Evolutionary conservation across 2,329 filamentous ascomycete genomes (phyloP).

Genomic region (Decorospora gaudefroyi): DNA sequence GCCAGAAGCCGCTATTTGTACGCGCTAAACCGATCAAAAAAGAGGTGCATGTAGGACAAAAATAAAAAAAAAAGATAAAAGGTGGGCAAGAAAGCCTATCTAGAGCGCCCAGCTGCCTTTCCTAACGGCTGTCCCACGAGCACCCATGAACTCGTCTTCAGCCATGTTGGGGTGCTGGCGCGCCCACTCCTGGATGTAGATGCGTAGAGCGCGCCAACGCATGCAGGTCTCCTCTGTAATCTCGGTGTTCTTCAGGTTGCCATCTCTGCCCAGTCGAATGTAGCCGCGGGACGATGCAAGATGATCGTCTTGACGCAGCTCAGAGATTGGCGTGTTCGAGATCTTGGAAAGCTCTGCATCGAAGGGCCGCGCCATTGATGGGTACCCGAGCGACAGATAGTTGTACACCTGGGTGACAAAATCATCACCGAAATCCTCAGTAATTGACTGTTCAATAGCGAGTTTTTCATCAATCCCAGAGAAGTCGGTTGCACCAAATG

Average conservation of each 20-base stretch:
- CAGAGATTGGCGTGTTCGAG: slow-evolving; percentile 67
- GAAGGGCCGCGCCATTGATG: slow-evolving; percentile 78
- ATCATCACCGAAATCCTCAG: slow-evolving; percentile 73
- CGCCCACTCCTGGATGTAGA: slow-evolving; percentile 89
- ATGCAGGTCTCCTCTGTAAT: slow-evolving; percentile 60
- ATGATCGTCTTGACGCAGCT: slow-evolving; percentile 73
- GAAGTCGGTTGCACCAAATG: slow-evolving; percentile 40
- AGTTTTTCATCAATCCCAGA: slow-evolving; percentile 51
- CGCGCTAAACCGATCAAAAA: slow-evolving; percentile 29
- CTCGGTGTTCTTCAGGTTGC: slow-evolving; percentile 57
- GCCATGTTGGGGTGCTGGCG: slow-evolving; percentile 76
- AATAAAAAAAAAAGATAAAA: slow-evolving; percentile 7
- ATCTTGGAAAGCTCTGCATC: slow-evolving; percentile 87
- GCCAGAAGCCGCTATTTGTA: slow-evolving; percentile 8
- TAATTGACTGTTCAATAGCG: slow-evolving; percentile 54
- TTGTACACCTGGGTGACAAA: slow-evolving; percentile 98
- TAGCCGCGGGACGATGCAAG: slow-evolving; percentile 70
- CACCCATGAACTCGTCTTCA: slow-evolving; percentile 34
- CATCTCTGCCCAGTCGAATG: slow-evolving; percentile 61
- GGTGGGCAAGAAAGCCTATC: slow-evolving; percentile 3
- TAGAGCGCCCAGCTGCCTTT: slow-evolving; percentile 55
- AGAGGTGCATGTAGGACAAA: no score
- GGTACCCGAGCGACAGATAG: slow-evolving; percentile 91
- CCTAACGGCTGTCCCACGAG: slow-evolving; percentile 52
- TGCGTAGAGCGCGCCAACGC: slow-evolving; percentile 80